A percentile compares a stretch with the other conserved stretches of the same genome.
These are phyloP conservation scores for Chlorencoelia australis DNA, from an alignment of 2,329 filamentous ascomycete genomes.

Conservation along the genomic window DNA sequence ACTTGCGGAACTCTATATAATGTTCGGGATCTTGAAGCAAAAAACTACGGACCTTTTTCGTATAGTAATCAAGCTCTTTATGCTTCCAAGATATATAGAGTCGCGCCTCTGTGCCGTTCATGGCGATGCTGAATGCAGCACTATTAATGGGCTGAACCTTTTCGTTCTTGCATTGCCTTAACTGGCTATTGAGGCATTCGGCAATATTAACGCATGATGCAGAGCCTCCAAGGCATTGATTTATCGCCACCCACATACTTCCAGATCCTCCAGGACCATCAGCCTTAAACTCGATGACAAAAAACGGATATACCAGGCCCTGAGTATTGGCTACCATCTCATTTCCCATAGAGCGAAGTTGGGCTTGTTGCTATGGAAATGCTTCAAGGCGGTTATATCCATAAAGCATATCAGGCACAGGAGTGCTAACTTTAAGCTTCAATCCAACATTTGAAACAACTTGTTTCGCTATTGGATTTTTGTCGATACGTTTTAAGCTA, in stretches of 20 bases:
- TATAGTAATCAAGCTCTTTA: constrained; percentile 25
- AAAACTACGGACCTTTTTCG: constrained; percentile 26
- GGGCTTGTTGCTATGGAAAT: constrained; percentile 15
- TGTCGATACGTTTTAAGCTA: too few relatives aligned
- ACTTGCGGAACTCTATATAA: too few relatives aligned
- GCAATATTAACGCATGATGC: constrained; percentile 27
- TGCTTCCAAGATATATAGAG: constrained; percentile 30
- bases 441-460: too few relatives aligned
- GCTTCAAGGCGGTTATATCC: constrained; percentile 13
- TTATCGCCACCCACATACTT: constrained; percentile 27
- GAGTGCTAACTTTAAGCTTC: constrained; percentile 15
- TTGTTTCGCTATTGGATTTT: too few relatives aligned
- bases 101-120: too few relatives aligned
- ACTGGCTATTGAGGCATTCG: constrained; percentile 15
- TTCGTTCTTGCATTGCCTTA: constrained; percentile 15
- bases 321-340: constrained; percentile 14
- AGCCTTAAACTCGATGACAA: constrained; percentile 26
- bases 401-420: constrained; percentile 19
- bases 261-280: constrained; percentile 23
- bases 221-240: too few relatives aligned
- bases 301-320: constrained; percentile 21
- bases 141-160: constrained; percentile 19
- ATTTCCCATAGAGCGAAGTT: constrained; percentile 18
- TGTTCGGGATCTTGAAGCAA: constrained; percentile 22
- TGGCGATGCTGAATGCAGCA: constrained; percentile 28